phyloP scores from a whole-genome alignment of 2,329 filamentous ascomycete species.

The Akanthomyces muscarius region DNA sequence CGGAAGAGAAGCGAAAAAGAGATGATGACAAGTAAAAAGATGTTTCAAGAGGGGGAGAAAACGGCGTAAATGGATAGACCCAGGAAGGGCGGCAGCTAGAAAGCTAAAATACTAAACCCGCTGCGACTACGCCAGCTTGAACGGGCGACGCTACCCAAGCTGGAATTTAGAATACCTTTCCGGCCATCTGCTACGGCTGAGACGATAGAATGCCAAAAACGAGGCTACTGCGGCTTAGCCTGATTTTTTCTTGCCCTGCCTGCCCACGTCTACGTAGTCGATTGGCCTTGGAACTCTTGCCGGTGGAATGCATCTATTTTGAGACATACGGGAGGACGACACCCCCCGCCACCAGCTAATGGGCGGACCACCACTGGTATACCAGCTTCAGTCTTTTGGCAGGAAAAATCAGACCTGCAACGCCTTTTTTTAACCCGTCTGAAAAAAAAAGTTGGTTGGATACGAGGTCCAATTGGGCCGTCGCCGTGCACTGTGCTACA shows the following conservation, averaged over 20 bases:
- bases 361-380: too few species aligned
- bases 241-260: not conserved
- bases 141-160: not conserved
- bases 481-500: too few species aligned
- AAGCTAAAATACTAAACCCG: not conserved
- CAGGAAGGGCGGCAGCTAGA: not conserved
- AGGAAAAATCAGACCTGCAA: too few species aligned
- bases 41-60: not conserved
- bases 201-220: not conserved
- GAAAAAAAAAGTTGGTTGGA: too few species aligned
- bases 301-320: not conserved
- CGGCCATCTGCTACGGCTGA: not conserved
- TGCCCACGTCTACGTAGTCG: not conserved
- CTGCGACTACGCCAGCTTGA: not conserved
- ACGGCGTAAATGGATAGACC: not conserved
- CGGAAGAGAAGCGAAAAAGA: not conserved
- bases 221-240: not conserved
- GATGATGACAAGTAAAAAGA: not conserved
- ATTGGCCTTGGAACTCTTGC: not conserved
- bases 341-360: too few species aligned
- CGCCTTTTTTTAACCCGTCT: too few species aligned
- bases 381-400: too few species aligned
- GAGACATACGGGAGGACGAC: not conserved
- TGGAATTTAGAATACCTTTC: not conserved
- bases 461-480: too few species aligned